Base-by-base conservation (phyloP, 75 land plant species). In the Picea glauca region DNA sequence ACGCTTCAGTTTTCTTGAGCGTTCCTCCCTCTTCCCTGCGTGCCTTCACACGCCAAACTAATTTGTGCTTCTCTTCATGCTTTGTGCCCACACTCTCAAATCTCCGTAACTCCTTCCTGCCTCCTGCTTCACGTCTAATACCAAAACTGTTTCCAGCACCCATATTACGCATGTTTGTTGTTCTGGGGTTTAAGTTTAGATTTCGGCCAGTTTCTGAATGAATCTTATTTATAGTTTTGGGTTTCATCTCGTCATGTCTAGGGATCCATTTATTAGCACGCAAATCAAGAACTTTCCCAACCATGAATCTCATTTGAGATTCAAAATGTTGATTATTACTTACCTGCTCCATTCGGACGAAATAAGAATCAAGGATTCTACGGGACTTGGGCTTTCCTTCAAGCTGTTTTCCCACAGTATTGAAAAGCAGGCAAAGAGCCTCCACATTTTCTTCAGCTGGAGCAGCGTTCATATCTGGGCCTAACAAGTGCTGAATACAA, bases 391-490 rank as follows among this genome's bases (percentile, higher is more conserved):
- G 84, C 81, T 80, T 90, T 79, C 89, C 93, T 67, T 96, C 97
- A 64, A 96, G 82, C 82, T 94, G 88, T 84, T 96, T 96, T 3
- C 99, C 99, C 64, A 92, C 91, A 18, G 93, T 92, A 21, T 64
- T 81, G 77, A 96, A 92, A 40, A 96, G 87, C 46, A 92, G 97
- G 74, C 94, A 94, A 76, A 96, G 91, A 6, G 97, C 97, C 81
- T 96, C 97, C 17, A 94, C 93, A 77, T 96, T 96, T 74, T 94
- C 99, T 84, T 94, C 99, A 30, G 77, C 93, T 54, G 99, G 99
- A 76, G 83, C 82, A 72, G 74, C 77, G 60, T 86, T 94, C n/a
- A 65, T 26, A 77, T 94, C 93, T 67, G 26, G 75, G 30, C 93
- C 98, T 80, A 96, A 81, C 32, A 96, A 87, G 67, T 83, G 91